A percentile compares a stretch with the other conserved stretches of the same genome.
phyloP scores from a whole-genome alignment of 192 early-diverging fungal species.

The Coemansia sp. region DNA sequence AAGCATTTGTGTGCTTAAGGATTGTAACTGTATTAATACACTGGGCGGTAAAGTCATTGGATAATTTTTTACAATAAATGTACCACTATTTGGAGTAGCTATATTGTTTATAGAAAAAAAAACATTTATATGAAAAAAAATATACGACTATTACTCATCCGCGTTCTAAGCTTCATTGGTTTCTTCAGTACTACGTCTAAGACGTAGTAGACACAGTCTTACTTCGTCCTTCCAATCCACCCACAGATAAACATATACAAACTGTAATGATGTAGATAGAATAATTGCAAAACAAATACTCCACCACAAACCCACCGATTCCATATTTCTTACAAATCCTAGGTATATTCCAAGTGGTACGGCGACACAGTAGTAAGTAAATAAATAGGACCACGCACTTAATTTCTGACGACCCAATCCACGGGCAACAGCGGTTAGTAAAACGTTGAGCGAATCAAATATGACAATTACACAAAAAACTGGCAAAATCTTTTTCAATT shows the following conservation, averaged over 20 bases:
- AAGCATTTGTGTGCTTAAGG: too few species aligned
- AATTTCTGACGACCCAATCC: conserved; percentile 57
- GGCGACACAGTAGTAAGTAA: conserved; percentile 52
- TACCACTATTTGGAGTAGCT: too few species aligned
- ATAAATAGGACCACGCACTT: conserved; percentile 49
- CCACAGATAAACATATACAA: conserved; percentile 22
- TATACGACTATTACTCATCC: too few species aligned
- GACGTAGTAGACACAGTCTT: conserved; percentile 27
- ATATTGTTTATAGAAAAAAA: too few species aligned
- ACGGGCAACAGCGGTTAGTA: conserved; percentile 58
- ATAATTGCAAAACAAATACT: conserved; percentile 55
- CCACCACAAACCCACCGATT: conserved; percentile 64
- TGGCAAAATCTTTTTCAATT: conserved; percentile 29
- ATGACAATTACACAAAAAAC: conserved; percentile 31
- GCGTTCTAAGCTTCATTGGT: not conserved
- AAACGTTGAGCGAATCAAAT: conserved; percentile 57
- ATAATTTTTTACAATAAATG: too few species aligned
- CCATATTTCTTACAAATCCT: conserved; percentile 50
- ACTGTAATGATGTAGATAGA: conserved; percentile 21
- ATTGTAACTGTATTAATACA: too few species aligned
- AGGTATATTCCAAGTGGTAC: conserved; percentile 56
- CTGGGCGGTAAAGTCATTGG: too few species aligned
- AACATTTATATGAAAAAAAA: too few species aligned
- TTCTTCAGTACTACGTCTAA: conserved; percentile 19
- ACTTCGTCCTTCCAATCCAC: conserved; percentile 41